Base-by-base conservation (phyloP, 352 stramenopile genomes). In the Phytopythium oedochilum region DNA sequence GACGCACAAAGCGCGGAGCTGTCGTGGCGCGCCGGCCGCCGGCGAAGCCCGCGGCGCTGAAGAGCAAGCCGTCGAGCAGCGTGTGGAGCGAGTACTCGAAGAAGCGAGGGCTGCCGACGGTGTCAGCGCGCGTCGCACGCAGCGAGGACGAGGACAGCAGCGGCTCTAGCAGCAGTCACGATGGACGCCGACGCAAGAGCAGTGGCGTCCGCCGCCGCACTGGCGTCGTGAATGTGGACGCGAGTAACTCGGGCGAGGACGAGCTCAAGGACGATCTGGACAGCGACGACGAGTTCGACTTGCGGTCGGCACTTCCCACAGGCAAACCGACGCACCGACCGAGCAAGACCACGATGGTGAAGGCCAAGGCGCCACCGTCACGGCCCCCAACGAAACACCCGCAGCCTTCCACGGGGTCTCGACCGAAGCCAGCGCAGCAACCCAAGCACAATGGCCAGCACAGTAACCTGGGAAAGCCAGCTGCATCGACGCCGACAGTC, bases 401-500 rank as follows among this genome's bases (percentile, higher is more conserved):
- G 2, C 25, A 10, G 38, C 17, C 38, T 26, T 14, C 38, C 2
- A 18, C 42, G 0, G 23, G 5, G 5, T 22, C 42, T 15, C 31
- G n/a, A 22, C 26, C 43, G 18, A 43, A 31, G 6, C 22, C 42
- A 3, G 15, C 15, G 0, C 66, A 65, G n/a, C 64, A 58, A 4
- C 7, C 34, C 34, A 39, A 39, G 34, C 34, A 39, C 11, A 18
- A 39, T 39, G 34, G 2, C 34, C 38, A 44, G 38, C 5, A 48
- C 15, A 1, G 2, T 15, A 20, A 48, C 23, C 40, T 22, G 10
- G 12, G 18, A 7, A 14, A 29, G 40, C 55, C 65, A 67, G 47
- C 70, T 64, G 39, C 46, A 42, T 29, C 50, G 47, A 40, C 57
- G 45, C 23, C 26, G 34, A 1, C 53, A 50, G 32, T 42, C 20